A percentile compares a stretch with the other conserved stretches of the same genome.
phyloP scores from a whole-genome alignment of 2,329 filamentous ascomycete species.

The Dactylellina haptotyla region DNA sequence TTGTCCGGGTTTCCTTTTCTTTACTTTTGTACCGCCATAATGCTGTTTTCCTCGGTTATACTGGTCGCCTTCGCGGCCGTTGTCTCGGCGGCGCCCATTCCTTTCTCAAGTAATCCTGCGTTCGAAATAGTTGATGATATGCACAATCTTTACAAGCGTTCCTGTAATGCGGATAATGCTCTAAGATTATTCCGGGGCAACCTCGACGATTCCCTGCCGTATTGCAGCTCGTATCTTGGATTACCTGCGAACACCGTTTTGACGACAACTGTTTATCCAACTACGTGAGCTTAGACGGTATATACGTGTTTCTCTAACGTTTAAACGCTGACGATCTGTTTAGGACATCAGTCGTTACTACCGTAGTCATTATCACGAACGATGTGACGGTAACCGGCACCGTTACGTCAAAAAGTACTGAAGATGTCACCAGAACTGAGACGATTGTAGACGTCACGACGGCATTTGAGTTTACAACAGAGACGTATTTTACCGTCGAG shows the following conservation, averaged over 20 bases:
- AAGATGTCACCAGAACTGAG: conserved; percentile 10
- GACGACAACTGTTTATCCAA: conserved; percentile 13
- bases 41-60: conserved; percentile 8
- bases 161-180: conserved; percentile 22
- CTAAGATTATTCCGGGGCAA: conserved; percentile 25
- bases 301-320: no score
- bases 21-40: no score
- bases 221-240: conserved; percentile 14
- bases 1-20: no score
- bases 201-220: conserved; percentile 18
- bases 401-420: neutral
- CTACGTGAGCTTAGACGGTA: no score
- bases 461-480: neutral
- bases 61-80: conserved; percentile 18
- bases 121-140: conserved; percentile 24
- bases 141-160: neutral
- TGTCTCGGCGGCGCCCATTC: conserved; percentile 22
- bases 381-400: conserved; percentile 7
- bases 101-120: conserved; percentile 16
- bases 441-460: conserved; percentile 3
- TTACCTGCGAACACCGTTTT: neutral
- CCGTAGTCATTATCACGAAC: conserved; percentile 1
- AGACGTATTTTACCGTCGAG: conserved; percentile 23
- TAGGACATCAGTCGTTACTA: conserved; percentile 13
- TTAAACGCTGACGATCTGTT: neutral